Conservation (phyloP, 495 filamentous ascomycete species). For the Xylaria venustula region DNA sequence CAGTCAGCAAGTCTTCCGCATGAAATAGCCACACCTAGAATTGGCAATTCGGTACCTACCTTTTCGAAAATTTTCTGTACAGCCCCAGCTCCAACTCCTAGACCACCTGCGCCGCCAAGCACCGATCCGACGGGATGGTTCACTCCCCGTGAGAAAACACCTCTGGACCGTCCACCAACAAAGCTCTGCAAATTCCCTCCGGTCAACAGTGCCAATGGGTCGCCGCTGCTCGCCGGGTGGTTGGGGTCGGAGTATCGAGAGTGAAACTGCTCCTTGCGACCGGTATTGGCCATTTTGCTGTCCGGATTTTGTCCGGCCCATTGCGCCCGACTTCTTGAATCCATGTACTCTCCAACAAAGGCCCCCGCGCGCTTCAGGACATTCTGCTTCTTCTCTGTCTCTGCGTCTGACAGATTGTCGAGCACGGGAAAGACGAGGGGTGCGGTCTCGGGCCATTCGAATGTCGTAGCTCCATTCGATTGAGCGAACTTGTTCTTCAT, state of each 20-base stretch:
- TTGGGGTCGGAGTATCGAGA: constrained; percentile 56
- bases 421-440: constrained; percentile 56
- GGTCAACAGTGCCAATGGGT: constrained; percentile 40
- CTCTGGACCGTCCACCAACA: constrained; percentile 8
- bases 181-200: constrained; percentile 39
- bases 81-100: neutral
- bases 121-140: neutral
- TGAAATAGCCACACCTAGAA: too few relatives aligned
- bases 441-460: constrained; percentile 51
- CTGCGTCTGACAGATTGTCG: constrained; percentile 38
- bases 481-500: constrained; percentile 35
- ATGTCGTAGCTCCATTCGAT: constrained; percentile 45
- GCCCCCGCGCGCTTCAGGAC: constrained; percentile 26
- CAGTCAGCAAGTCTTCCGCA: constrained; percentile 21
- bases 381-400: constrained; percentile 21
- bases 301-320: constrained; percentile 38
- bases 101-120: neutral
- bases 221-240: constrained; percentile 46
- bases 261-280: constrained; percentile 34
- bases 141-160: neutral
- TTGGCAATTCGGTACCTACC: neutral
- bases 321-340: constrained; percentile 48
- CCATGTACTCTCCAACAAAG: constrained; percentile 54
- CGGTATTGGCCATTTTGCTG: constrained; percentile 32
- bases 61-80: constrained; percentile 4